Conservation (phyloP, 2,329 filamentous ascomycete genomes). For the Sphaerulina musiva region DNA sequence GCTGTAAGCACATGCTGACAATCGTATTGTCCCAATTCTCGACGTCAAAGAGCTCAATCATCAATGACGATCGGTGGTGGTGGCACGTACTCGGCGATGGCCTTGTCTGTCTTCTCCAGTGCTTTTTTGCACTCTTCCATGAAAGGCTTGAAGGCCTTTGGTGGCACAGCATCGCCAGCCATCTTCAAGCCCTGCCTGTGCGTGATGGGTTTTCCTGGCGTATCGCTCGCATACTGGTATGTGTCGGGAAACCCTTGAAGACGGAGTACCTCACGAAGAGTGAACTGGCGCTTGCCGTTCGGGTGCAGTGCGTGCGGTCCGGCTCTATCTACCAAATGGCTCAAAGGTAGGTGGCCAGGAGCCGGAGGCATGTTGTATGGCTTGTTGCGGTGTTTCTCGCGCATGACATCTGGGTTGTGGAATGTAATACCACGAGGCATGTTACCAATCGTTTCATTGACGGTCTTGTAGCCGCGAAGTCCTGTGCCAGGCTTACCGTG, state of each 20-base stretch:
- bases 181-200: slow-evolving; percentile 47
- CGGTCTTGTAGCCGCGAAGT: slow-evolving; percentile 24
- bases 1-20: background rate
- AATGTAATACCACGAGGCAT: slow-evolving; percentile 36
- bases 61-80: background rate
- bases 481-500: slow-evolving; percentile 22
- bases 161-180: slow-evolving; percentile 73
- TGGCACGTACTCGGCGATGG: slow-evolving; percentile 6
- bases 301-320: slow-evolving; percentile 62
- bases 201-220: slow-evolving; percentile 26
- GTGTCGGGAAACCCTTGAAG: slow-evolving; percentile 62
- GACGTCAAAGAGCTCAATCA: background rate
- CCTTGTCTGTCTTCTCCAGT: slow-evolving; percentile 13
- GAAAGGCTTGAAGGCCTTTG: slow-evolving; percentile 10
- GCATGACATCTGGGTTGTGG: slow-evolving; percentile 34
- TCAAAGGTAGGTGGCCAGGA: slow-evolving; percentile 40
- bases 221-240: slow-evolving; percentile 49
- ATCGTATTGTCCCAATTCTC: background rate
- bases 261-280: slow-evolving; percentile 59
- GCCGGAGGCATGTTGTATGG: background rate
- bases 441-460: slow-evolving; percentile 3
- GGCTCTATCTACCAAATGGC: slow-evolving; percentile 56
- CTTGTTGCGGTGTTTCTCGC: slow-evolving; percentile 25
- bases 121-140: slow-evolving; percentile 13
- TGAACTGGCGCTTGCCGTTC: slow-evolving; percentile 57